Conservation (phyloP, 179 eudicot species). For the Gypsophila paniculata region DNA sequence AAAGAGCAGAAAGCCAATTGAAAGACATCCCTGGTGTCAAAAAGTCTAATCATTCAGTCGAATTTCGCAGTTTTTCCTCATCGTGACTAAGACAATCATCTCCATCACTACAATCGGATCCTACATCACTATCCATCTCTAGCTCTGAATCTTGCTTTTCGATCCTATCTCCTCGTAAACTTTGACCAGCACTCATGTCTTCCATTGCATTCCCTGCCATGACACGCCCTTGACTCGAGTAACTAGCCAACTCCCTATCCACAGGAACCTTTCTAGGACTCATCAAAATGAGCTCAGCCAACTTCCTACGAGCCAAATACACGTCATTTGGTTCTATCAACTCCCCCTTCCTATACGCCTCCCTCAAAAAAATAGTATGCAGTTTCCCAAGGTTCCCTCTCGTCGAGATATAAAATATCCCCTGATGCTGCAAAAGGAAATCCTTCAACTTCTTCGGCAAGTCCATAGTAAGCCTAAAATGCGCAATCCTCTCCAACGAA, state of each 20-base stretch:
- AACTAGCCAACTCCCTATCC: slow-evolving; percentile 35
- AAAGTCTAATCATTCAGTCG: slow-evolving; percentile 15
- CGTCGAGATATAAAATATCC: slow-evolving; percentile 42
- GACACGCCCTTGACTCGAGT: slow-evolving; percentile 19
- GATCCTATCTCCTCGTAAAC: slow-evolving; percentile 15
- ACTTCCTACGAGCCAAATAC: slow-evolving; percentile 36
- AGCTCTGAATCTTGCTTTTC: slow-evolving; percentile 20
- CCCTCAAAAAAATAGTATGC: slow-evolving; percentile 40
- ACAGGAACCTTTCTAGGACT: slow-evolving; percentile 34
- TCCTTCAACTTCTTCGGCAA: slow-evolving; percentile 42
- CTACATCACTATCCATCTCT: slow-evolving; percentile 26
- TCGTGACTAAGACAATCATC: slow-evolving; percentile 18
- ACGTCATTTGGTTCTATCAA: slow-evolving; percentile 39
- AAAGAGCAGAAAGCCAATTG: neutral
- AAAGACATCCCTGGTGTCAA: neutral
- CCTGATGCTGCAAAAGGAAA: slow-evolving; percentile 41
- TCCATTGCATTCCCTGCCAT: neutral
- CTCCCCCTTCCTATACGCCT: slow-evolving; percentile 42
- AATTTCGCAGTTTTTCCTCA: slow-evolving; percentile 16
- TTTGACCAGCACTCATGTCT: slow-evolving; percentile 1
- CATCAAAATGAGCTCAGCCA: slow-evolving; percentile 33
- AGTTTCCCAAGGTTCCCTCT: slow-evolving; percentile 49
- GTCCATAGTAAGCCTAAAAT: slow-evolving; percentile 34
- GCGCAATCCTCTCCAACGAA: slow-evolving; percentile 42
- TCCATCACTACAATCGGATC: slow-evolving; percentile 27